Base-by-base conservation (phyloP, 108 stramenopile genomes). In the Pseudonitzschia multistriata region DNA sequence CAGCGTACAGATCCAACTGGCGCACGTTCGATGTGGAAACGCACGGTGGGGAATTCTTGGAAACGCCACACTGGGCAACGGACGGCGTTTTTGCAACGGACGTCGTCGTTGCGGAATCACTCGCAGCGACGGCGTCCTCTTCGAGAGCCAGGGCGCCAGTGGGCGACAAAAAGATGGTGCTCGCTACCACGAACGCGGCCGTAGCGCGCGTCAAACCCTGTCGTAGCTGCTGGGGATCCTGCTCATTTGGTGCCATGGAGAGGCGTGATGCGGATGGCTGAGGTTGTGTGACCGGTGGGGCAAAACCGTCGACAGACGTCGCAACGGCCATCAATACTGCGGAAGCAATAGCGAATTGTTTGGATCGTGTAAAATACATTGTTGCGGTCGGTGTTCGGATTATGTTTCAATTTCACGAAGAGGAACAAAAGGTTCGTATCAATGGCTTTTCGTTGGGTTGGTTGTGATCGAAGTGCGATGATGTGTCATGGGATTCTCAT, bases 1-100 rank as follows among this genome's bases (percentile, higher is more conserved):
- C 83, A n/a, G 70, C 49, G 62, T 88, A 88, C 6, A 76, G 48
- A 39, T 89, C 88, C 28, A 92, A 29, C 47, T 88, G 74, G 52
- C 80, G 78, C 15, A 88, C 79, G 42, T 82, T 85, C 19, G 80
- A 62, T 3, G 91, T 89, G 6, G 91, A 89, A n/a, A 88, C 81
- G 49, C 91, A 92, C 7, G 67, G 60, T 2, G 74, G 67, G 36
- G 49, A 49, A 35, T 75, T 75, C 19, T 67, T 75, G 29, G 67
- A 21, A 24, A 59, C 57, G n/a, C 28, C 53, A 61, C 74, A 75
- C 52, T 75, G 68, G 21, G 34, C 49, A 54, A 75, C 63, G 42
- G 66, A 67, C 22, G 22, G 22, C 27, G 50, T 21, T 27, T 0
- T 25, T 25, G 59, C 29, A 19, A 39, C 19, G 33, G 62, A 13